Percentiles rank a stretch among this genome's conserved stretches.
Evolutionary conservation across 2,329 filamentous ascomycete genomes (phyloP).

Genomic region (Neonectria ditissima): DNA sequence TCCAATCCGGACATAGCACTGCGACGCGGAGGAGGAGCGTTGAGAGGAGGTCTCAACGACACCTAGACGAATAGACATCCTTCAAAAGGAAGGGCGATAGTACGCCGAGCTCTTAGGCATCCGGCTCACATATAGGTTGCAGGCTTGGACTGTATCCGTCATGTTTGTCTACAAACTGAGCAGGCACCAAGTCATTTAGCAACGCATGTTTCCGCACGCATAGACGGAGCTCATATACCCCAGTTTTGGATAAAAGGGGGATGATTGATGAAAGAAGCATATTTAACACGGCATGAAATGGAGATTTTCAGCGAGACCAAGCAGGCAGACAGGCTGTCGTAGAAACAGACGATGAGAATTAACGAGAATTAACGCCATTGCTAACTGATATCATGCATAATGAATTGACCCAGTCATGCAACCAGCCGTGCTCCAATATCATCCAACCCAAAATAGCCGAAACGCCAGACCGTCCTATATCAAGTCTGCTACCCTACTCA

Average conservation of each 20-base stretch:
- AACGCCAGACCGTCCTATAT: constrained; percentile 30
- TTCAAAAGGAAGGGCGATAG: background rate
- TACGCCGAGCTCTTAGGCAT: background rate
- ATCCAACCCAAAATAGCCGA: constrained; percentile 17
- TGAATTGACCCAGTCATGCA: constrained; percentile 4
- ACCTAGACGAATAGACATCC: constrained; percentile 22
- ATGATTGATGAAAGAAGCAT: constrained; percentile 1
- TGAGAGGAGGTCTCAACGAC: constrained; percentile 35
- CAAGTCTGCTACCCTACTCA: constrained; percentile 50
- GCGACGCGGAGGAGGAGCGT: constrained; percentile 46
- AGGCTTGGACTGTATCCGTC: background rate
- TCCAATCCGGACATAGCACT: constrained; percentile 46
- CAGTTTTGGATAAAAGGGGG: background rate
- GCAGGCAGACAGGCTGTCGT: too few species aligned
- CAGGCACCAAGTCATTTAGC: background rate
- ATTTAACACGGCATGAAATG: background rate
- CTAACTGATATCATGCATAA: background rate
- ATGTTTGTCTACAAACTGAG: background rate
- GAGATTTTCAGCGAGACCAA: background rate
- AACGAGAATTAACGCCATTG: background rate
- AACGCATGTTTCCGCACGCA: background rate
- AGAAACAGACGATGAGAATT: background rate
- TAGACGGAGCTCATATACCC: constrained; percentile 1
- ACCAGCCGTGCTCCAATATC: constrained; percentile 6
- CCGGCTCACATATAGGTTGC: background rate